Conservation (phyloP, 75 land plant species). For the Isoetes taiwanensis region DNA sequence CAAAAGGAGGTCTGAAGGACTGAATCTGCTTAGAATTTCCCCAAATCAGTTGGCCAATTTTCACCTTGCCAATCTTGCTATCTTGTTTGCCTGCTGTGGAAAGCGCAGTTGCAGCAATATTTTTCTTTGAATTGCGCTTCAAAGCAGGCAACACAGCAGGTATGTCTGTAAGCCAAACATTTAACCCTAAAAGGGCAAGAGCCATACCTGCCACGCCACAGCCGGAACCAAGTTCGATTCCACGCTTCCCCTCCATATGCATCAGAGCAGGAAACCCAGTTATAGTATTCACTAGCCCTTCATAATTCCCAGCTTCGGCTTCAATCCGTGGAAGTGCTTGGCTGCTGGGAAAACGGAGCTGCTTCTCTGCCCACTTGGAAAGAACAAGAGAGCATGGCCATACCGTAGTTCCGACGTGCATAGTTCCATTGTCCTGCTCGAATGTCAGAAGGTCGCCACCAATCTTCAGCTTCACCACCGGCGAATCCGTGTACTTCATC, state of each 20-base stretch:
- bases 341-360: slow-evolving; percentile 12
- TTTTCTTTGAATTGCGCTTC: slow-evolving; percentile 74
- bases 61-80: slow-evolving; percentile 24
- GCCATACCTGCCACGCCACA: slow-evolving; percentile 90
- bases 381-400: slow-evolving; percentile 98
- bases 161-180: slow-evolving; percentile 70
- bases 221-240: slow-evolving; percentile 78
- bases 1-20: slow-evolving; percentile 58
- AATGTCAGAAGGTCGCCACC: slow-evolving; percentile 37
- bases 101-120: slow-evolving; percentile 30
- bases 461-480: slow-evolving; percentile 56
- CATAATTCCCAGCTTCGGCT: neutral
- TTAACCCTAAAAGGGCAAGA: slow-evolving; percentile 66
- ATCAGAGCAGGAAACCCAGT: slow-evolving; percentile 39
- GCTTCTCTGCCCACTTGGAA: slow-evolving; percentile 73
- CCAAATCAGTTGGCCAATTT: slow-evolving; percentile 54
- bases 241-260: slow-evolving; percentile 40
- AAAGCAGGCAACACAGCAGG: slow-evolving; percentile 89
- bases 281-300: neutral
- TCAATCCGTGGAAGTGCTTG: neutral
- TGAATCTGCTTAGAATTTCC: slow-evolving; percentile 47
- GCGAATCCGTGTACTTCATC: slow-evolving; percentile 85
- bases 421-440: slow-evolving; percentile 85
- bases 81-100: slow-evolving; percentile 25
- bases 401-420: slow-evolving; percentile 97